Evolutionary conservation across 176 grass and related monocot species (phyloP), one percentile per base, ranked within the genome.

Genomic region (Juncus effusus): DNA sequence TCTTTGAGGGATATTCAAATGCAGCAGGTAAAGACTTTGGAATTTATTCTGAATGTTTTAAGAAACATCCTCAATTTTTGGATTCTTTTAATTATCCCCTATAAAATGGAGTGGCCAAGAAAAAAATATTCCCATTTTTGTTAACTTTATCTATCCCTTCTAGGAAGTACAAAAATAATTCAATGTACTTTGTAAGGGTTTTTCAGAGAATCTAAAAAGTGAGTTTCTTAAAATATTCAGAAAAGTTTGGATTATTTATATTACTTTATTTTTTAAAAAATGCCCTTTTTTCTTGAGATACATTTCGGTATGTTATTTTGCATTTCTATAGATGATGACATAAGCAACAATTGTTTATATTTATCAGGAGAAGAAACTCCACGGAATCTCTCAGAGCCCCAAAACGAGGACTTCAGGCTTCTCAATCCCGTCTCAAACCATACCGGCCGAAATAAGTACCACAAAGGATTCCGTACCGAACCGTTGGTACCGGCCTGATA

Each of bases 1-100:
- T 99, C 95, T 7, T 85, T 99, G 16, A 85, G 88, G 85, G 85
- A 90, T 72, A 99, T 99, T 78, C 95, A 99, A 54, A 87, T 93
- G 78, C 95, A 99, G 60, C 95, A 99, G 95, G 95, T 99, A 74
- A 13, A 60, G 16, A 79, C 1, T 73, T 51, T 13, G 16, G n/a
- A 64, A 10, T 62, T 37, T 41, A 55, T 10, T 53, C 59, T 53
- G 13, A 47, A 7, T 59, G 51, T 9, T 64, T 2, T 62, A 54
- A 42, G 4, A 42, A 11, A 61, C 1, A 4, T 58, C 12, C 42
- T 67, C 9, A 35, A 38, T 28, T 28, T 28, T 28, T 28, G 19
- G 19, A 28, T 28, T 28, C 19, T 28, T 28, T 28, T 28, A 28
- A 70, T 37, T 14, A 9, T 5, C 16, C 15, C 19, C 19, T 28